Percentiles rank a stretch among this genome's conserved stretches.
Conservation (phyloP, 2,329 filamentous ascomycete genomes). For the Paecilomyces dactylethromorphus region DNA sequence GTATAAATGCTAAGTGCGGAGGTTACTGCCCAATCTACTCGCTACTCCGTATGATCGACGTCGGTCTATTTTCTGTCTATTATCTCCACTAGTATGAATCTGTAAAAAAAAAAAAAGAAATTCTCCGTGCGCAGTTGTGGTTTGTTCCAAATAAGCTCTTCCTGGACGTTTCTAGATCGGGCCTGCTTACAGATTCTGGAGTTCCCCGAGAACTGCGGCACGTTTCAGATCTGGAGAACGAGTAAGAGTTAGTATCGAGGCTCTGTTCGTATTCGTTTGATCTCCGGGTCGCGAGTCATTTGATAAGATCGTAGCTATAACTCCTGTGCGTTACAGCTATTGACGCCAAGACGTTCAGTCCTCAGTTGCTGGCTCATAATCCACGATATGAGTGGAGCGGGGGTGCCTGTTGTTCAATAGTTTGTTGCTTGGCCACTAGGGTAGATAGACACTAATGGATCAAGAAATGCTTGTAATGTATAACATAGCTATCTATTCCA, state of each 20-base stretch:
- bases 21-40: neutral
- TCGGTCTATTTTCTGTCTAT: neutral
- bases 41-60: neutral
- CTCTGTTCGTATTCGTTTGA: neutral
- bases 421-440: neutral
- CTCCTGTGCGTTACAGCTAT: neutral
- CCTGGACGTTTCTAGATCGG: neutral
- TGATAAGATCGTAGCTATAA: neutral
- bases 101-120: too few species aligned
- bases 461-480: neutral
- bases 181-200: neutral
- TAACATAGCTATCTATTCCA: neutral
- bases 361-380: neutral
- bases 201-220: neutral
- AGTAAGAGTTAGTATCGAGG: neutral
- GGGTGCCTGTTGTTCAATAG: neutral
- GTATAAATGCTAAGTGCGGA: neutral
- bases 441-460: neutral
- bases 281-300: neutral
- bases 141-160: neutral
- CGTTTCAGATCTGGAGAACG: neutral
- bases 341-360: neutral
- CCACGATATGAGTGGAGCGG: neutral
- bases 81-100: neutral
- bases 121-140: neutral